Base-by-base conservation (phyloP, 2,329 filamentous ascomycete species). In the Pseudopyricularia cyperi region DNA sequence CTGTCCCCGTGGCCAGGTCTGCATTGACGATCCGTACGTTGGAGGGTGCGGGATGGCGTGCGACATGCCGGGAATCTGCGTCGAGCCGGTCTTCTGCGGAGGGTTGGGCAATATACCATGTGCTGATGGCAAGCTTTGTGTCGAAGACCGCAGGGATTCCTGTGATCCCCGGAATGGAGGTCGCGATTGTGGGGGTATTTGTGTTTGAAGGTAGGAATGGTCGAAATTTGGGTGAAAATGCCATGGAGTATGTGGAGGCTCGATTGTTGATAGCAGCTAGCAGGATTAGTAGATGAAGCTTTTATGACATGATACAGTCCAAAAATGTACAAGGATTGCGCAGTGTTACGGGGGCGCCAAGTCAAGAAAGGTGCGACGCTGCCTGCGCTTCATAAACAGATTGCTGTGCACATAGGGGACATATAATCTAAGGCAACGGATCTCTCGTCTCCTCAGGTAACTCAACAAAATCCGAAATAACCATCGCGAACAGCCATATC, bases 171-270 rank as follows among this genome's bases (percentile, higher is more conserved):
- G 55, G 24, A 59, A 61, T 2, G 69, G 69, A 0, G 69, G 68
- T 0, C 61, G 62, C 2, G 70, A 74, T 56, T 74, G 71, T 54
- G 63, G 60, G 4, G 70, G 71, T 0, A 56, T 73, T 32, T 74
- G 71, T 49, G 57, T 66, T 9, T 55, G 14, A 34, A 37, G 26
- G 39, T 22, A 19, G 17, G 42, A 26, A 17, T 6, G 24, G 14
- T 17, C 11, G 22, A 19, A 11, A 11, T 2, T 24, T 12, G 7
- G 24, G 4, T 7, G 17, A 2, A 46, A 11, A 14, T 22, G 6
- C 12, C 14, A 15, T 3, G 28, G n/a, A 12, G 28, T n/a, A 32
- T 17, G 28, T 26, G 39, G 17, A 7, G 24, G 39, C 22, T 15
- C 28, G 28, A 9, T 5, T 30, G 28, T 33, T n/a, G 4, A 34